Conservation (phyloP, 495 filamentous ascomycete genomes). For the Pyrenula massariospora region DNA sequence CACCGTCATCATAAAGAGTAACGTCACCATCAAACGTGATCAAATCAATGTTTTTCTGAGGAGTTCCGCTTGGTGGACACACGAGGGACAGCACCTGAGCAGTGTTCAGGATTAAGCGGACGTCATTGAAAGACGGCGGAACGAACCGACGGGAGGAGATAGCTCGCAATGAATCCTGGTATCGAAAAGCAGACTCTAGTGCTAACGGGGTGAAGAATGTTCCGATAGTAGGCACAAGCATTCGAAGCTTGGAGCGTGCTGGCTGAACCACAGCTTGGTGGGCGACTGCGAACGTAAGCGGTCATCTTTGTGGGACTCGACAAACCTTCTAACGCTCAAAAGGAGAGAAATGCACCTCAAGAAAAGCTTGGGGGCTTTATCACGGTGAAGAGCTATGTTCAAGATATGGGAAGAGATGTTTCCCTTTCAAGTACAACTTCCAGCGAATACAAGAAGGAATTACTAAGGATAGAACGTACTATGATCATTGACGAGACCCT, state of each 20-base stretch:
- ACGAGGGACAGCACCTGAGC: slow-evolving; percentile 84
- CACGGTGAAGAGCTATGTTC: too few relatives aligned
- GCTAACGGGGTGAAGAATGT: slow-evolving; percentile 82
- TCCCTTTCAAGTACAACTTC: neutral
- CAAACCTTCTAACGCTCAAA: neutral
- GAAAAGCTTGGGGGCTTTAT: too few relatives aligned
- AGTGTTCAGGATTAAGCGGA: slow-evolving; percentile 85
- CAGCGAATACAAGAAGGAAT: too few relatives aligned
- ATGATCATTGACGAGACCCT: slow-evolving; percentile 82
- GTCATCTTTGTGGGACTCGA: too few relatives aligned
- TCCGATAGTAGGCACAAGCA: slow-evolving; percentile 81
- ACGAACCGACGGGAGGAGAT: slow-evolving; percentile 92
- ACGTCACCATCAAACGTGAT: slow-evolving; percentile 97
- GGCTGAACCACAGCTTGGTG: slow-evolving; percentile 51
- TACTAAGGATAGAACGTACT: too few relatives aligned
- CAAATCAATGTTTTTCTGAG: slow-evolving; percentile 49
- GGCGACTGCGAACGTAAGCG: slow-evolving; percentile 36
- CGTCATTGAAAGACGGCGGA: slow-evolving; percentile 94
- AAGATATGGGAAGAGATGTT: too few relatives aligned
- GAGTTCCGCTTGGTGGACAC: slow-evolving; percentile 61
- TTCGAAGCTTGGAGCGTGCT: slow-evolving; percentile 78
- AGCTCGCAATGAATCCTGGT: slow-evolving; percentile 70
- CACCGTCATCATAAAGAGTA: slow-evolving; percentile 89
- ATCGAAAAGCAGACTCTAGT: slow-evolving; percentile 80
- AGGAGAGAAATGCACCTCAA: neutral